Conservation (phyloP, 805 yeast species). For the Komagataella pastoris region DNA sequence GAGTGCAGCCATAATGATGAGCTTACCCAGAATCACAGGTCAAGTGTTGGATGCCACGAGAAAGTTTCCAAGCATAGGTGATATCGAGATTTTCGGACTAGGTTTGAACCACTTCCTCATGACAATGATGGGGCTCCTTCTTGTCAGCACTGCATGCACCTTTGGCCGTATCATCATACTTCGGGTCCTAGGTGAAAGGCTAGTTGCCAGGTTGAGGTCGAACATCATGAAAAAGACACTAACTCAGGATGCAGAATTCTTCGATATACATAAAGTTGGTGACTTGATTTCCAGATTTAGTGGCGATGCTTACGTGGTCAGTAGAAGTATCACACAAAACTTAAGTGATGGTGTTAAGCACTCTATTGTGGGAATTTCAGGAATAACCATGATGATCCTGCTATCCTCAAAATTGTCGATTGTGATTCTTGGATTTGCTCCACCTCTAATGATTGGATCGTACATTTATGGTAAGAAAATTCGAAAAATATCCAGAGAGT, state of each 20-base stretch:
- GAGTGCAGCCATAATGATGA: constrained; percentile 37
- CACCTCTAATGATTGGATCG: constrained; percentile 76
- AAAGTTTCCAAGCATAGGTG: constrained; percentile 13
- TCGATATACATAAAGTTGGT: constrained; percentile 85
- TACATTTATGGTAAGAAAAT: constrained; percentile 73
- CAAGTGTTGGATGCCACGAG: constrained; percentile 36
- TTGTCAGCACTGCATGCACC: constrained; percentile 67
- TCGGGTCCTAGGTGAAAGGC: constrained; percentile 71
- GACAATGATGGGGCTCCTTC: constrained; percentile 47
- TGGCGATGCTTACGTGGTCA: constrained; percentile 81
- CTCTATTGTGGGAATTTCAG: constrained; percentile 66
- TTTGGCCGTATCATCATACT: constrained; percentile 66
- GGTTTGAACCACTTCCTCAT: constrained; percentile 46
- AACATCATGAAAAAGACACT: constrained; percentile 65
- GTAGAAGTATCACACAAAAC: constrained; percentile 78
- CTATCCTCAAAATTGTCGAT: constrained; percentile 71
- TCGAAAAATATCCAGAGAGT: constrained; percentile 56
- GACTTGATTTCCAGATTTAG: constrained; percentile 82
- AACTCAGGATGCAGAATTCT: constrained; percentile 80
- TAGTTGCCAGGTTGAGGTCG: constrained; percentile 76
- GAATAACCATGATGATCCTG: constrained; percentile 82
- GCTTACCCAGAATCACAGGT: constrained; percentile 44
- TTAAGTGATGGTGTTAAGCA: constrained; percentile 86
- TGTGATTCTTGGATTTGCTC: constrained; percentile 66
- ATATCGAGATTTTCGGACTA: constrained; percentile 37